Evolutionary conservation across 1,284 basidiomycete genomes (phyloP), one percentile per base, ranked within the genome.

Genomic region (Cystobasidium pallidum): DNA sequence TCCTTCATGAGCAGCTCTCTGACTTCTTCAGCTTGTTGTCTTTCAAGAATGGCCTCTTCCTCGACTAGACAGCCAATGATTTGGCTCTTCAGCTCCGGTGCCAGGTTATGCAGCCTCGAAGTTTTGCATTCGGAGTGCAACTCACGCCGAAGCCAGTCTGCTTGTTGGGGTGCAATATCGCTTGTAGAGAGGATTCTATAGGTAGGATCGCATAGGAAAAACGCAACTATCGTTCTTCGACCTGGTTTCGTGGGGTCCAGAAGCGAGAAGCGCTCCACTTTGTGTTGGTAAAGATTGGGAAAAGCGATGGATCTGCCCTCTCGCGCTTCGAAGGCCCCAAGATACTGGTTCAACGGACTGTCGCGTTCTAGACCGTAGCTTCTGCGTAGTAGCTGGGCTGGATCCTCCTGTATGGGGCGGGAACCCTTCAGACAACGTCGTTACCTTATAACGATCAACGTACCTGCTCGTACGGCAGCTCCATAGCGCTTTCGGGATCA

Each of bases 221-320:
- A 78, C 0, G 82, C 82, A 7, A 86, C 75, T 45, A 86, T 84
- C 76, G 85, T 85, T 43, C 83, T 81, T 68, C 84, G 82, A 0
- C 85, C 85, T 0, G 83, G 82, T 64, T 82, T 82, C 2, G 82
- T 79, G 0, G 78, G 78, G 72, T 86, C 84, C 6, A 70, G 77
- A 13, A 86, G 82, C 54, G 79, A 72, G 77, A 85, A 85, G 0
- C 82, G 80, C 41, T 80, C 78, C 26, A 85, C 82, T 41, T 79
- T 79, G 74, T 85, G 84, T 75, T 85, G 84, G 77, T 86, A 86
- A 49, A 86, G 83, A 75, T 87, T 87, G 7, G 86, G 86, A 70
- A 85, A 87, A 30, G 82, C 81, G 54, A 86, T 75, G 17, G 78
- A 80, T 32, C 84, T 79, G 6, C 82, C 83, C 21, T 78, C 67